Evolutionary conservation across 1,284 basidiomycete genomes (phyloP).

Genomic region (Melampsora medusae): DNA sequence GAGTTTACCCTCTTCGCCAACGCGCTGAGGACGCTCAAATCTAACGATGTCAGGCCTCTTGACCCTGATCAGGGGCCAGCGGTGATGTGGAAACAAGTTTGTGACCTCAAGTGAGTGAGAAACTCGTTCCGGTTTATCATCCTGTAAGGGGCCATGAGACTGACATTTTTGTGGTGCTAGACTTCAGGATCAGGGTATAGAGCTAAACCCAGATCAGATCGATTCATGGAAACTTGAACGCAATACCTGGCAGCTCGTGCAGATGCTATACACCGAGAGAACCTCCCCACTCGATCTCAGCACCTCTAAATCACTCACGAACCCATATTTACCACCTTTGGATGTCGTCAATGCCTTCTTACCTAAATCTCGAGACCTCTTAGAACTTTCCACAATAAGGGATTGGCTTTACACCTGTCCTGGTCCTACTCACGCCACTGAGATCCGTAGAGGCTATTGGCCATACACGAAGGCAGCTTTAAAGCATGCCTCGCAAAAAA

Average conservation of each 20-base stretch:
- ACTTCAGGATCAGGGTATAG: conserved; percentile 22
- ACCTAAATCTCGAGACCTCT: conserved; percentile 63
- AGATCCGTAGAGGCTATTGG: conserved; percentile 74
- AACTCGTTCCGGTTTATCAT: neutral
- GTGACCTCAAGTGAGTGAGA: conserved; percentile 24
- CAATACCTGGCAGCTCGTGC: conserved; percentile 76
- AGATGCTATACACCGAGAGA: conserved; percentile 61
- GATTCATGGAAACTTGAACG: conserved; percentile 69
- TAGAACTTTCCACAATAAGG: conserved; percentile 68
- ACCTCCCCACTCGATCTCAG: conserved; percentile 12
- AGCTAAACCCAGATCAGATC: conserved; percentile 30
- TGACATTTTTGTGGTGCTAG: conserved; percentile 4
- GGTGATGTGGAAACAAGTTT: conserved; percentile 38
- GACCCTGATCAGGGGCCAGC: conserved; percentile 43
- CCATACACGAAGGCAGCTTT: conserved; percentile 73
- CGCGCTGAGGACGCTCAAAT: conserved; percentile 30
- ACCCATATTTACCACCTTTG: conserved; percentile 60
- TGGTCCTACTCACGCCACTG: conserved; percentile 63
- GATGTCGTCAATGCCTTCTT: conserved; percentile 70
- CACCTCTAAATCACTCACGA: neutral
- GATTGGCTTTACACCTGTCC: conserved; percentile 78
- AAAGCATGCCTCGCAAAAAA: conserved; percentile 63
- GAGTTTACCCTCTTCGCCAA: conserved; percentile 37
- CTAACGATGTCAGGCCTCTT: conserved; percentile 24
- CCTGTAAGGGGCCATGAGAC: neutral